phyloP scores from a whole-genome alignment of 164 flowering plant genomes.

The Sedum album region DNA sequence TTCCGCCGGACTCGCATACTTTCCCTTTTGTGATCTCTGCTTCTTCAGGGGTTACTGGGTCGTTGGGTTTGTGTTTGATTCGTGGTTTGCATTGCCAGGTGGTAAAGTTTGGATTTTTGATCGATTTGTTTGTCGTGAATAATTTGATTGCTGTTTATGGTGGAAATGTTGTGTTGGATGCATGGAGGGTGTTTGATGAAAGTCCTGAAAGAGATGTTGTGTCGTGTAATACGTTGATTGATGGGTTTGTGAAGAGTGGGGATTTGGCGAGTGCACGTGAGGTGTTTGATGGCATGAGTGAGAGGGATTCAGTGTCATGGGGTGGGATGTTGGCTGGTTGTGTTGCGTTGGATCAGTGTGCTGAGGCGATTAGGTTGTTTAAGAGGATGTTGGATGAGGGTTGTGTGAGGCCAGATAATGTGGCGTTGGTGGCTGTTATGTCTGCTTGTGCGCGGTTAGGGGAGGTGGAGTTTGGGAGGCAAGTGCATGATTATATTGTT shows the following conservation, averaged over 20 bases:
- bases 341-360: neutral
- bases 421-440: conserved; percentile 34
- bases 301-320: neutral
- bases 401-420: conserved; percentile 5
- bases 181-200: conserved; percentile 8
- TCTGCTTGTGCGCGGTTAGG: conserved; percentile 73
- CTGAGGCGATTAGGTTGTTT: neutral
- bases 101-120: conserved; percentile 35
- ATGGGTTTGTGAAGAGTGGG: conserved; percentile 6
- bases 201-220: conserved; percentile 1
- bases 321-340: conserved; percentile 1
- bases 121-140: conserved; percentile 41
- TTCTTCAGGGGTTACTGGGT: conserved; percentile 17
- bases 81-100: conserved; percentile 42
- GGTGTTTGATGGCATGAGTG: conserved; percentile 3
- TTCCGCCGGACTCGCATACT: conserved; percentile 61
- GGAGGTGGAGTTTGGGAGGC: conserved; percentile 42
- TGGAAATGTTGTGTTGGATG: neutral
- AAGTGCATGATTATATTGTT: conserved; percentile 36
- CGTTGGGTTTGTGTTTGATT: conserved; percentile 17
- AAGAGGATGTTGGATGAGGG: neutral
- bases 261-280: neutral
- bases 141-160: conserved; percentile 40
- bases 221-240: conserved; percentile 5
- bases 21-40: conserved; percentile 61